phyloP scores from a whole-genome alignment of 768 basidiomycete species.

The Peribolospora kevripleyi region DNA sequence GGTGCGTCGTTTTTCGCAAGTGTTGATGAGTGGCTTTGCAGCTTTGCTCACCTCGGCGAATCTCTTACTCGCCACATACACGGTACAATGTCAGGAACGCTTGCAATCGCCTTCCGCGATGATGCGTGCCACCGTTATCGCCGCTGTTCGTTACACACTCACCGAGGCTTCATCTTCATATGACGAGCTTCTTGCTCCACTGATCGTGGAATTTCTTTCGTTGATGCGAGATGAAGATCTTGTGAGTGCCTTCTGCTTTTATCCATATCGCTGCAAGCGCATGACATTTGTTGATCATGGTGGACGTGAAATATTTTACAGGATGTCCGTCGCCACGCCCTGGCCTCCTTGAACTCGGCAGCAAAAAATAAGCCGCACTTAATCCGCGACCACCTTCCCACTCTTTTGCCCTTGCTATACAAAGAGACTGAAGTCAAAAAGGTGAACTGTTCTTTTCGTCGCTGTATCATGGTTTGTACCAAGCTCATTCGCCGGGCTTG shows the following conservation, averaged over 20 bases:
- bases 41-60: conserved; percentile 1
- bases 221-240: conserved; percentile 71
- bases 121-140: conserved; percentile 65
- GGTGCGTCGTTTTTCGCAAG: conserved; percentile 23
- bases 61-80: conserved; percentile 7
- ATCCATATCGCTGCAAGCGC: neutral
- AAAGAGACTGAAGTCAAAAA: conserved; percentile 57
- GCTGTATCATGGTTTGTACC: too few species aligned
- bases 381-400: conserved; percentile 53
- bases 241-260: conserved; percentile 26
- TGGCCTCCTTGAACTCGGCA: conserved; percentile 79
- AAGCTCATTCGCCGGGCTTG: conserved; percentile 16
- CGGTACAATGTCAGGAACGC: conserved; percentile 14
- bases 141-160: conserved; percentile 74
- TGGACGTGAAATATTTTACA: conserved; percentile 16
- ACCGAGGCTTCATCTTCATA: conserved; percentile 64
- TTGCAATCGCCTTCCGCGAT: conserved; percentile 12
- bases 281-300: neutral
- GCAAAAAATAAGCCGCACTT: conserved; percentile 85
- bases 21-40: neutral
- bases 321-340: conserved; percentile 70
- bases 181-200: conserved; percentile 67
- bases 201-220: conserved; percentile 69
- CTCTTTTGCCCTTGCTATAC: conserved; percentile 60
- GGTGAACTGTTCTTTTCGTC: neutral